phyloP scores from a whole-genome alignment of 306 rosid species.

The Castanea sativa region DNA sequence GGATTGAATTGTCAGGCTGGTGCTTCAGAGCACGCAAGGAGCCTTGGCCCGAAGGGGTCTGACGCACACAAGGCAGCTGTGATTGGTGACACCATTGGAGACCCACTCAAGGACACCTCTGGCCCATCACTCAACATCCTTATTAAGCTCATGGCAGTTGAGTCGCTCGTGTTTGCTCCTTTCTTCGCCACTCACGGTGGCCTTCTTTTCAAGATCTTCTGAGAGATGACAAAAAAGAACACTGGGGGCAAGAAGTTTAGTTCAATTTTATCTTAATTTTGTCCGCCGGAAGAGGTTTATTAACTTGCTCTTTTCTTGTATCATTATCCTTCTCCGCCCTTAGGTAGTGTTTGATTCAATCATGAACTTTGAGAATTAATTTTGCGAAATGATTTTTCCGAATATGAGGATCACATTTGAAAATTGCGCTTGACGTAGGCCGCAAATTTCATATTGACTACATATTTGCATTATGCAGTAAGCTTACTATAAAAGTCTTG shows the following conservation, averaged over 20 bases:
- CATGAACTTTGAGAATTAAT: constrained; percentile 27
- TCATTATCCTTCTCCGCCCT: constrained; percentile 17
- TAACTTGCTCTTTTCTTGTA: constrained; percentile 25
- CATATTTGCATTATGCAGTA: neutral
- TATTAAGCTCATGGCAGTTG: constrained; percentile 79
- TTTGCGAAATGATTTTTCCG: constrained; percentile 3
- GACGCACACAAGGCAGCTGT: constrained; percentile 78
- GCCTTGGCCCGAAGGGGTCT: constrained; percentile 66
- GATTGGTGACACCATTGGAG: constrained; percentile 77
- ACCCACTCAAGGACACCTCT: constrained; percentile 71
- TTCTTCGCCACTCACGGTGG: constrained; percentile 78
- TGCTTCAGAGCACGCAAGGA: constrained; percentile 67
- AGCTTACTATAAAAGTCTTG: neutral
- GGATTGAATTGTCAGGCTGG: constrained; percentile 47
- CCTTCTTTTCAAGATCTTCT: constrained; percentile 61
- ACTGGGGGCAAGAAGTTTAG: constrained; percentile 18
- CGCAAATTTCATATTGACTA: neutral
- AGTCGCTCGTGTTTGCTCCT: constrained; percentile 60
- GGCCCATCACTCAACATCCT: constrained; percentile 80
- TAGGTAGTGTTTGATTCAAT: constrained; percentile 25
- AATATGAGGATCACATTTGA: neutral
- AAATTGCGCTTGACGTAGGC: neutral
- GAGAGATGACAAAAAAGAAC: constrained; percentile 3
- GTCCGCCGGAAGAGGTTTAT: neutral
- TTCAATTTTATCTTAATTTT: constrained; percentile 2